These are phyloP conservation scores for Eucalyptus caleyi DNA, from an alignment of 345 rosid genomes.

Conservation along the genomic window DNA sequence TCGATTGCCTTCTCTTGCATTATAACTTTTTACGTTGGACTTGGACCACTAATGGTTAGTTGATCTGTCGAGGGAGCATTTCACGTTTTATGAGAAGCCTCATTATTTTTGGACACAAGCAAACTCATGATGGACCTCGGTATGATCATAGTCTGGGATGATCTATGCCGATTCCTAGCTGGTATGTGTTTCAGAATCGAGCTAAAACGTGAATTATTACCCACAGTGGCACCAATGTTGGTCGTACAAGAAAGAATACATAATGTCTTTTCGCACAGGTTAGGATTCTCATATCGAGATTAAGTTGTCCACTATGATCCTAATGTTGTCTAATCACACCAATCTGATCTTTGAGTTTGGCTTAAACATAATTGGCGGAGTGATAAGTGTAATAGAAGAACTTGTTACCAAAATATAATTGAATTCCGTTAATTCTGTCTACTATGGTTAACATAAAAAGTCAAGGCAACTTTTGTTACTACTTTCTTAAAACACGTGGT, in stretches of 20 bases:
- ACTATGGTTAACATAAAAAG: not conserved
- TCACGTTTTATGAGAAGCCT: not conserved
- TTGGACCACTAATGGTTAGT: not conserved
- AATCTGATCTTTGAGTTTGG: not conserved
- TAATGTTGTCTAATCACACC: not conserved
- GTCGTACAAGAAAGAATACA: not conserved
- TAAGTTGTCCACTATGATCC: not conserved
- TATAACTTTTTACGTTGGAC: not conserved
- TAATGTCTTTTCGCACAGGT: not conserved
- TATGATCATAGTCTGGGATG: not conserved
- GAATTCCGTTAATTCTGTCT: not conserved
- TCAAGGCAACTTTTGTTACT: not conserved
- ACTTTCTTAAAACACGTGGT: not conserved
- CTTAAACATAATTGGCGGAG: accelerated
- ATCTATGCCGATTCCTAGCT: not conserved
- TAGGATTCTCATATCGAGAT: not conserved
- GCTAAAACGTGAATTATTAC: not conserved
- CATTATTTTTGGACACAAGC: not conserved
- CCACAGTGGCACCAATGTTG: not conserved
- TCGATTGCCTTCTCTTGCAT: not conserved
- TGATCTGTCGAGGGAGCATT: not conserved
- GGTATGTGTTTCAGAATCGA: not conserved
- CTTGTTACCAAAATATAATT: not conserved
- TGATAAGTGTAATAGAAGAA: not conserved
- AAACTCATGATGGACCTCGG: not conserved